phyloP scores from a whole-genome alignment of 768 basidiomycete species.

The Daedaleopsis nitida region DNA sequence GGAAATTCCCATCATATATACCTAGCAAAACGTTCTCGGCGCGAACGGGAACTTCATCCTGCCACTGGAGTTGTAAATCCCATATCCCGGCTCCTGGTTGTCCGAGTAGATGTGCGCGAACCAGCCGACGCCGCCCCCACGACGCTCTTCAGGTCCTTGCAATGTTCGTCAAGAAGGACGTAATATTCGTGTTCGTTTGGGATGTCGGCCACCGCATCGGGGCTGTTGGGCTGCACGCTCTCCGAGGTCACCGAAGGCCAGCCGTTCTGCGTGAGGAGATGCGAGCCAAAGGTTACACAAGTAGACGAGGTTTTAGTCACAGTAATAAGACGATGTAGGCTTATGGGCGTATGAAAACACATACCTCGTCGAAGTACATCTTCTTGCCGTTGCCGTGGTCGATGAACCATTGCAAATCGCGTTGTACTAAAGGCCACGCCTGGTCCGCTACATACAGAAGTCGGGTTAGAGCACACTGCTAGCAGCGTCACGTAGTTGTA shows the following conservation, averaged over 20 bases:
- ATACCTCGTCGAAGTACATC: slow-evolving; percentile 71
- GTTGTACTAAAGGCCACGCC: slow-evolving; percentile 61
- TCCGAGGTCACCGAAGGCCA: slow-evolving; percentile 73
- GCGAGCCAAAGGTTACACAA: neutral
- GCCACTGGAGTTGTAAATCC: slow-evolving; percentile 55
- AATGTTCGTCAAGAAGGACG: slow-evolving; percentile 62
- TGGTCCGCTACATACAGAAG: slow-evolving; percentile 44
- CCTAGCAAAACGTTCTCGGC: slow-evolving; percentile 64
- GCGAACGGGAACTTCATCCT: slow-evolving; percentile 62
- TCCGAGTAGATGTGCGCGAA: slow-evolving; percentile 83
- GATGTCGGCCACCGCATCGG: slow-evolving; percentile 58
- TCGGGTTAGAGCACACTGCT: slow-evolving; percentile 33
- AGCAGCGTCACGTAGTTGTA: neutral
- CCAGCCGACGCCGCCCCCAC: slow-evolving; percentile 74
- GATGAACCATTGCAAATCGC: slow-evolving; percentile 70
- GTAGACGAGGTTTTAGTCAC: neutral
- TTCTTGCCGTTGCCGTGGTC: slow-evolving; percentile 68
- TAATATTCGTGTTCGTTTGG: slow-evolving; percentile 70
- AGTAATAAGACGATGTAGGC: no score
- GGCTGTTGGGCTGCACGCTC: slow-evolving; percentile 67
- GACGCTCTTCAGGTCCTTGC: slow-evolving; percentile 60
- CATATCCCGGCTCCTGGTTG: slow-evolving; percentile 66
- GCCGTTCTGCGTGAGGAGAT: slow-evolving; percentile 53
- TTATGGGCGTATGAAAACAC: no score
- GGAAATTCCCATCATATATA: no score